Percentiles rank a stretch among this genome's conserved stretches.
phyloP scores from a whole-genome alignment of 2,329 filamentous ascomycete species.

The Paecilomyces formosus region DNA sequence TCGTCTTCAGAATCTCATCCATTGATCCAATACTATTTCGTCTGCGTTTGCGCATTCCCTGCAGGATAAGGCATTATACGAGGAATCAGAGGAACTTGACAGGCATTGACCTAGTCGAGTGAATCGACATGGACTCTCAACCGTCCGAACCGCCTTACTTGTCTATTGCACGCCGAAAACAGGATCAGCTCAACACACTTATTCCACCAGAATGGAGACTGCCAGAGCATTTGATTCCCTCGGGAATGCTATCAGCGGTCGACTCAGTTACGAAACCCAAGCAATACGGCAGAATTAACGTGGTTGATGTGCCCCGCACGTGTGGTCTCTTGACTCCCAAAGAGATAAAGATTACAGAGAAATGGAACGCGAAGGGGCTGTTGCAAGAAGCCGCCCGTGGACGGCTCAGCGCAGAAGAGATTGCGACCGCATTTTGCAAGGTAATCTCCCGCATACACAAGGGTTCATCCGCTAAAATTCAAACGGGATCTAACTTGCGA shows the following conservation, averaged over 20 bases:
- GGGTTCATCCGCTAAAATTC: too few species aligned
- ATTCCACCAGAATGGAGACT: conserved; percentile 36
- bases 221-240: conserved; percentile 21
- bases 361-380: conserved; percentile 38
- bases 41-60: too few species aligned
- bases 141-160: conserved; percentile 17
- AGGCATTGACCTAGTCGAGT: not conserved
- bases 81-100: not conserved
- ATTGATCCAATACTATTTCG: too few species aligned
- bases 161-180: conserved; percentile 31
- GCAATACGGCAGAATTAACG: conserved; percentile 26
- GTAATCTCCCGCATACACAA: conserved; percentile 9
- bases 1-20: too few species aligned
- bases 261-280: conserved; percentile 27
- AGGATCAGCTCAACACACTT: conserved; percentile 25
- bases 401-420: conserved; percentile 35
- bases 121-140: not conserved
- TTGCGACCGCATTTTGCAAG: conserved; percentile 50
- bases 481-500: too few species aligned
- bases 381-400: conserved; percentile 25
- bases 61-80: too few species aligned
- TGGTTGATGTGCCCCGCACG: conserved; percentile 44
- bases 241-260: conserved; percentile 25
- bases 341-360: conserved; percentile 51
- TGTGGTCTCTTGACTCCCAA: conserved; percentile 45